Percentiles rank a stretch among this genome's conserved stretches.
phyloP scores from a whole-genome alignment of 2,329 filamentous ascomycete genomes.

The Endoconidiophora polonica region DNA sequence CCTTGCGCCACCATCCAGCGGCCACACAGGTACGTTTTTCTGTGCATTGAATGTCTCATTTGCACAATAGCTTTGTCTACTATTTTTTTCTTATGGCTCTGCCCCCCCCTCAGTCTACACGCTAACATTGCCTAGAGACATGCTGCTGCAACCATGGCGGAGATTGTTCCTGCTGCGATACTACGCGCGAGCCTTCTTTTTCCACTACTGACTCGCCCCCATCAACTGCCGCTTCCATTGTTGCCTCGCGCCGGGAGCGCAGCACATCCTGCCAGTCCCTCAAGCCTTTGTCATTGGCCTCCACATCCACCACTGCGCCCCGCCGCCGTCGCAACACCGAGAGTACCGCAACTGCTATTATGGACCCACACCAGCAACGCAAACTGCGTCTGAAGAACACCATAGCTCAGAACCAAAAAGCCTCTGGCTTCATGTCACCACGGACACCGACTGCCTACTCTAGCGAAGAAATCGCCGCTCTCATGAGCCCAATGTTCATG shows the following conservation, averaged over 20 bases:
- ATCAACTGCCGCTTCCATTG: conserved; percentile 11
- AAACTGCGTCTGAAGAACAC: conserved; percentile 43
- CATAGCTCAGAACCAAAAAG: background rate
- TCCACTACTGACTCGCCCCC: conserved; percentile 18
- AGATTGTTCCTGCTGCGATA: conserved; percentile 48
- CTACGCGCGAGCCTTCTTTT: conserved; percentile 44
- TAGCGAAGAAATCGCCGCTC: too few relatives aligned
- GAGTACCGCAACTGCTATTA: background rate
- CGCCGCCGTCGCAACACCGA: conserved; percentile 11
- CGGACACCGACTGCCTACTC: too few relatives aligned
- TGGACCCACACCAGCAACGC: conserved; percentile 46
- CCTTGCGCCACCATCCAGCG: conserved; percentile 38
- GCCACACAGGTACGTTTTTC: conserved; percentile 34
- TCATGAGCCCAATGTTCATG: too few relatives aligned
- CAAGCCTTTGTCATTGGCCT: background rate
- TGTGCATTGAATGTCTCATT: background rate
- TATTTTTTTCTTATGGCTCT: background rate
- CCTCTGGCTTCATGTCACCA: too few relatives aligned
- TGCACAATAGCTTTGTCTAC: background rate
- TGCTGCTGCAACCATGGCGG: conserved; percentile 57
- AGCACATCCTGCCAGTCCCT: conserved; percentile 11
- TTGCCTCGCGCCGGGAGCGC: conserved; percentile 8
- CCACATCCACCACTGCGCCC: conserved; percentile 3
- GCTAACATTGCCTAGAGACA: conserved; percentile 29
- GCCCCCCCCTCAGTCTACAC: background rate